Evolutionary conservation across 768 basidiomycete species (phyloP).

Genomic region (Termitomyces sp.): DNA sequence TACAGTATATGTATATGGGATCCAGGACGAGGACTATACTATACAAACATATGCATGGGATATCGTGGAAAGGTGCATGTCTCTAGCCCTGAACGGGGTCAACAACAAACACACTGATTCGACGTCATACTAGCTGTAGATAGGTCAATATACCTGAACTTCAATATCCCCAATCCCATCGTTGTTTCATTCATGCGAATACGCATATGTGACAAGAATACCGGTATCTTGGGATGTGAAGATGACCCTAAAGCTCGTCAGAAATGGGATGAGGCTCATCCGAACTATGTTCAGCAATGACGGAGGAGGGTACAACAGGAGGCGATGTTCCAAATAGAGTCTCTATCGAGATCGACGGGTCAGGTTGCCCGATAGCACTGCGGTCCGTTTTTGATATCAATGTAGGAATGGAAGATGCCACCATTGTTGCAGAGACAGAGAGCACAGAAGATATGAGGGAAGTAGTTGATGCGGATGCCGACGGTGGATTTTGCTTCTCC

Average conservation of each 20-base stretch:
- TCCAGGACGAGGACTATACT: no score
- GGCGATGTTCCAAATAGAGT: not conserved
- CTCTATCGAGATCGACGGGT: not conserved
- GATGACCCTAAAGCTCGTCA: slow-evolving; percentile 6
- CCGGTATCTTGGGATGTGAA: not conserved
- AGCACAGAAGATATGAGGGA: slow-evolving; percentile 6
- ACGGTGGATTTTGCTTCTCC: slow-evolving; percentile 28
- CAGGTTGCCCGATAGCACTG: not conserved
- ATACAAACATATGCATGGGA: no score
- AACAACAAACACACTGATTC: no score
- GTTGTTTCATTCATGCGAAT: not conserved
- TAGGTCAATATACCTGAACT: no score
- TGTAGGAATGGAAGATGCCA: not conserved
- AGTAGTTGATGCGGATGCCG: not conserved
- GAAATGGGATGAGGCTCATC: not conserved
- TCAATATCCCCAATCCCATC: not conserved
- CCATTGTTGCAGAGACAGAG: slow-evolving; percentile 1
- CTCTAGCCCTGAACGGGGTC: no score
- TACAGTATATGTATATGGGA: no score
- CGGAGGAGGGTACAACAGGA: not conserved
- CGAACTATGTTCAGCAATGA: not conserved
- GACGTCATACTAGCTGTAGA: no score
- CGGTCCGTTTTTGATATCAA: not conserved
- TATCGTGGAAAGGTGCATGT: no score
- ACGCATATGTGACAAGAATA: not conserved